These are phyloP conservation scores for Xylaria polymorpha DNA, from an alignment of 2,329 filamentous ascomycete genomes.

Conservation along the genomic window DNA sequence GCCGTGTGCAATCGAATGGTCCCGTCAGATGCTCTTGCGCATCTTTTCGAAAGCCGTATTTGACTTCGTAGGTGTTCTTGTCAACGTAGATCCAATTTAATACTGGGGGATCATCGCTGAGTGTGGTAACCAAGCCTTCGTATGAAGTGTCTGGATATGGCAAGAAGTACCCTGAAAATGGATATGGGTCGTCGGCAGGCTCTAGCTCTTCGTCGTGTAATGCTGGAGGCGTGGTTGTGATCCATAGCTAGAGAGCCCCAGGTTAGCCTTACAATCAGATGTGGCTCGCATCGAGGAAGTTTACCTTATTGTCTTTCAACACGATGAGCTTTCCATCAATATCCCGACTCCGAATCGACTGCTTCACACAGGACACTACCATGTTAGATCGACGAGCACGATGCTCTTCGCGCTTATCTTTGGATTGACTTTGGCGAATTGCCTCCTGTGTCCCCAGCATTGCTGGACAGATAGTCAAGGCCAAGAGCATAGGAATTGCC, in stretches of 20 bases:
- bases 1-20: slow-evolving; percentile 63
- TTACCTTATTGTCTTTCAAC: slow-evolving; percentile 57
- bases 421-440: slow-evolving; percentile 61
- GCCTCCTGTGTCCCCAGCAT: slow-evolving; percentile 61
- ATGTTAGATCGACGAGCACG: slow-evolving; percentile 61
- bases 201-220: slow-evolving; percentile 43
- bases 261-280: slow-evolving; percentile 2
- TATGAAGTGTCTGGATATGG: slow-evolving; percentile 65
- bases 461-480: slow-evolving; percentile 56
- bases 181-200: slow-evolving; percentile 56
- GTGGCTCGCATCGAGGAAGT: neutral
- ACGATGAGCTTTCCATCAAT: slow-evolving; percentile 59
- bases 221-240: slow-evolving; percentile 55
- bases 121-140: slow-evolving; percentile 61
- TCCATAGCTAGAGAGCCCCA: slow-evolving; percentile 54
- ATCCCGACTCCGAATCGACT: slow-evolving; percentile 57
- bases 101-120: slow-evolving; percentile 61
- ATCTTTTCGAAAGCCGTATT: slow-evolving; percentile 58
- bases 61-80: slow-evolving; percentile 58
- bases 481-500: slow-evolving; percentile 57
- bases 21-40: slow-evolving; percentile 59
- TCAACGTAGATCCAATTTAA: slow-evolving; percentile 65
- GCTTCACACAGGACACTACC: slow-evolving; percentile 58
- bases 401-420: slow-evolving; percentile 62
- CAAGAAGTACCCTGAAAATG: slow-evolving; percentile 67